These are phyloP conservation scores for Psidium guajava DNA, from an alignment of 345 rosid genomes.

Conservation along the genomic window DNA sequence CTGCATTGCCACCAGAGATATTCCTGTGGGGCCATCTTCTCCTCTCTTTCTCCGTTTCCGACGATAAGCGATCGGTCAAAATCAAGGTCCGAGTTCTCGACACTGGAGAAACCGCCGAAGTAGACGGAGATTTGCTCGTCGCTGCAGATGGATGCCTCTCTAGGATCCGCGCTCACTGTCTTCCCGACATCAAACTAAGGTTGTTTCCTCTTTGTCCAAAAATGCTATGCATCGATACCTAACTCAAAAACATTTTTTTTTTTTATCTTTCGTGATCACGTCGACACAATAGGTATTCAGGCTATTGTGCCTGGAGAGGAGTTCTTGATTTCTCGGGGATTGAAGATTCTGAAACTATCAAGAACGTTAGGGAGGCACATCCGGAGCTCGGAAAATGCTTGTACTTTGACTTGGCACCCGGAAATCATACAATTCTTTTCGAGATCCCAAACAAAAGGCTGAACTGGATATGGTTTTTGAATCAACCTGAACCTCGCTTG, in stretches of 20 bases:
- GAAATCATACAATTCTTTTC: slow-evolving; percentile 39
- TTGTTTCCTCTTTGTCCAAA: slow-evolving; percentile 2
- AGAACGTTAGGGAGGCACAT: slow-evolving; percentile 27
- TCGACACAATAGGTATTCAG: slow-evolving; percentile 40
- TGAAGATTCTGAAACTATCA: slow-evolving; percentile 32
- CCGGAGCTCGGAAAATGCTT: slow-evolving; percentile 53
- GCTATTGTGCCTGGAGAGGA: slow-evolving; percentile 78
- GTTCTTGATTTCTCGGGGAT: slow-evolving; percentile 40
- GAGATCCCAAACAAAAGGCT: slow-evolving; percentile 44
- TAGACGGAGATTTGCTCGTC: slow-evolving; percentile 48
- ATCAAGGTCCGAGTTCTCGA: slow-evolving; percentile 31
- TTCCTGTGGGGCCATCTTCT: slow-evolving; percentile 53
- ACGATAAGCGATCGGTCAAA: slow-evolving; percentile 22
- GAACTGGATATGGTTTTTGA: slow-evolving; percentile 70
- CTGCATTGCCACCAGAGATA: slow-evolving; percentile 31
- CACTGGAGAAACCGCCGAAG: slow-evolving; percentile 31
- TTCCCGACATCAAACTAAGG: slow-evolving; percentile 58
- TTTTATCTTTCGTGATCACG: neutral
- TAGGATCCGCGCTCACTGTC: slow-evolving; percentile 33
- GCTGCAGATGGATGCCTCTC: slow-evolving; percentile 74
- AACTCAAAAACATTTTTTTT: neutral
- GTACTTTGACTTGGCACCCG: slow-evolving; percentile 35
- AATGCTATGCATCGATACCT: neutral
- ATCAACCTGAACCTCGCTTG: slow-evolving; percentile 52
- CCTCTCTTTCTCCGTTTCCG: slow-evolving; percentile 38